Percentiles rank a stretch among this genome's conserved stretches.
Conservation (phyloP, 129 eudicot species). For the Helianthus tuberosus region DNA sequence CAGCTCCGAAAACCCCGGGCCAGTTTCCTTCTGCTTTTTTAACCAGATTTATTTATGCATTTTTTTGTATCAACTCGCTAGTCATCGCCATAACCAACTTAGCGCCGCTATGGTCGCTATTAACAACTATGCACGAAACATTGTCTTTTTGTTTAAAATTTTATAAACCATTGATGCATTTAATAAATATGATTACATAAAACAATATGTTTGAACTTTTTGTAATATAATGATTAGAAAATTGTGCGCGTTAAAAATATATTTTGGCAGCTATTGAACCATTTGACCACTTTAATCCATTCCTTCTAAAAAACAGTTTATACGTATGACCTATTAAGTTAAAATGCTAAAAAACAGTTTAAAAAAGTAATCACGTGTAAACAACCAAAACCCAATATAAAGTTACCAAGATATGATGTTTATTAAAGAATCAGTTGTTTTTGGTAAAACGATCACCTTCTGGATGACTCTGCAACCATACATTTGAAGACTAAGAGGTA, state of each 20-base stretch:
- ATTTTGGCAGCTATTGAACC: neutral
- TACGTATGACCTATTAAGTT: too few relatives aligned
- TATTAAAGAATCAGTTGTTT: neutral
- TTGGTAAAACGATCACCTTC: conserved; percentile 45
- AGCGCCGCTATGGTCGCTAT: too few relatives aligned
- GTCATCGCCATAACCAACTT: too few relatives aligned
- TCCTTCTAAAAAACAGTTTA: too few relatives aligned
- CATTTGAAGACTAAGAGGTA: conserved; percentile 91
- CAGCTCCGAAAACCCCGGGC: too few relatives aligned
- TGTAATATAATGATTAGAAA: neutral
- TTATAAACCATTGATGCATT: neutral
- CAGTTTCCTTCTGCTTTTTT: too few relatives aligned
- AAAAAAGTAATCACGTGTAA: neutral
- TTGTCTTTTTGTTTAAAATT: neutral
- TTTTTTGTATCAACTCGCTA: too few relatives aligned
- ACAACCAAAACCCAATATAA: neutral
- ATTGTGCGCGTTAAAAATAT: neutral
- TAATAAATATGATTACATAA: neutral
- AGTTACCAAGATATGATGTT: conserved; percentile 18
- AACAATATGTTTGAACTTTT: neutral
- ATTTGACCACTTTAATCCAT: neutral
- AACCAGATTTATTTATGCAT: too few relatives aligned
- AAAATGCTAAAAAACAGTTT: too few relatives aligned
- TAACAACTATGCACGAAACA: too few relatives aligned
- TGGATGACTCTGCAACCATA: conserved; percentile 98